Evolutionary conservation across 2,329 filamentous ascomycete genomes (phyloP), one percentile per base, ranked within the genome.

Genomic region (Simplicillium sp.): DNA sequence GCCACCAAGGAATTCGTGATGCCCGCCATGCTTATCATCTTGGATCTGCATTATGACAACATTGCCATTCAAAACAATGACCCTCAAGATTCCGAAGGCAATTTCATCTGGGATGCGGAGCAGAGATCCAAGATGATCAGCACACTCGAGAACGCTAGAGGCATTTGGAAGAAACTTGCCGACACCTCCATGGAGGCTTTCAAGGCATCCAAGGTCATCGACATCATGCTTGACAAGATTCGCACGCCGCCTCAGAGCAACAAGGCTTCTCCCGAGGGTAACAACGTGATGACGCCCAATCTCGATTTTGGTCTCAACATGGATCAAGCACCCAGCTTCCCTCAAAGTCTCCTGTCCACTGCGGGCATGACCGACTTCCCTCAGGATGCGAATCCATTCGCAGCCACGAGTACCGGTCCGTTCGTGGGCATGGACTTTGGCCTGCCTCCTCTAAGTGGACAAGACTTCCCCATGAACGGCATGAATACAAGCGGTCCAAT

Each of bases 131-230:
- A 85, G 49, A 94, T 96, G 85, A 70, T 92, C 25, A 63, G 69
- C 16, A 76, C 80, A 1, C 73, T 97, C 3, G 82, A 89, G 54
- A 73, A 73, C 14, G 84, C 84, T 8, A 75, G 77, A 36, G 69
- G 74, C 14, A 92, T 97, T 42, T 97, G 89, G 88, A 80, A 83
- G 37, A 78, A 77, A 9, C 68, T 88, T 11, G 76, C 80, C 3
- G 82, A 92, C 41, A 71, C 80, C 17, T 92, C 84, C 1, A 83
- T 96, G 65, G 90, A 97, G 50, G 87, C 89, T 0, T 89, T 82
- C 65, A 97, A 97, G 64, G 90, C 87, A 2, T 79, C 79, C 33
- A 79, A 78, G 34, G 74, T 90, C 17, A 68, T 97, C n/a, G 80
- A 80, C 16, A 80, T 96, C 39, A 88, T 97, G 76, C 65, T 97